Evolutionary conservation across 2,329 filamentous ascomycete genomes (phyloP).

Genomic region (Trichoderma atroviride): DNA sequence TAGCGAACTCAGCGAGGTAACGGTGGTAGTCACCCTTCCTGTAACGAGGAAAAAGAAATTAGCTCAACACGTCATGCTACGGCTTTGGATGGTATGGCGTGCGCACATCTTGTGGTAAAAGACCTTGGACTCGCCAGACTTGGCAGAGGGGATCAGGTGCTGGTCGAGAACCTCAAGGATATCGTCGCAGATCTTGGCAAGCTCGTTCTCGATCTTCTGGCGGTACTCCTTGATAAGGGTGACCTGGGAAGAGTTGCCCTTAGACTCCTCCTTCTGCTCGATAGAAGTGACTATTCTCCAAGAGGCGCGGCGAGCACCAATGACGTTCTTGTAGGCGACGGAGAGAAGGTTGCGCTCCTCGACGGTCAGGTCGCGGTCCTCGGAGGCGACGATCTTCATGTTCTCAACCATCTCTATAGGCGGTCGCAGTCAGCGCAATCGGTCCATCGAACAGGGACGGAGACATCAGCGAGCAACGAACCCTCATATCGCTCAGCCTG

Average conservation of each 20-base stretch:
- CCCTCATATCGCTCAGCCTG: slow-evolving; percentile 99
- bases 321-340: slow-evolving; percentile 99
- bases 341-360: slow-evolving; percentile 98
- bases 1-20: slow-evolving; percentile 95
- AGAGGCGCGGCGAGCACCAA: slow-evolving; percentile 92
- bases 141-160: slow-evolving; percentile 90
- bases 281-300: slow-evolving; percentile 99
- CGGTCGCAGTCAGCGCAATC: slow-evolving; percentile 33
- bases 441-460: neutral
- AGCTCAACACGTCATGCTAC: neutral
- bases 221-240: slow-evolving; percentile 96
- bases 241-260: slow-evolving; percentile 93
- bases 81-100: neutral
- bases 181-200: slow-evolving; percentile 97
- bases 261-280: slow-evolving; percentile 99
- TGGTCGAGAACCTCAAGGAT: slow-evolving; percentile 93
- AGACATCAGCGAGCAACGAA: slow-evolving; percentile 50
- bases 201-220: slow-evolving; percentile 95
- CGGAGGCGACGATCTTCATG: slow-evolving; percentile 97
- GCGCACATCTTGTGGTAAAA: slow-evolving; percentile 99
- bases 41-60: slow-evolving; percentile 28
- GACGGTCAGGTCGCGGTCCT: slow-evolving; percentile 79
- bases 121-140: slow-evolving; percentile 97
- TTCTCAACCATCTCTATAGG: slow-evolving; percentile 95
- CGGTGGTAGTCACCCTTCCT: slow-evolving; percentile 99